Base-by-base conservation (phyloP, 495 filamentous ascomycete genomes). In the Chaetomidium leptoderma region DNA sequence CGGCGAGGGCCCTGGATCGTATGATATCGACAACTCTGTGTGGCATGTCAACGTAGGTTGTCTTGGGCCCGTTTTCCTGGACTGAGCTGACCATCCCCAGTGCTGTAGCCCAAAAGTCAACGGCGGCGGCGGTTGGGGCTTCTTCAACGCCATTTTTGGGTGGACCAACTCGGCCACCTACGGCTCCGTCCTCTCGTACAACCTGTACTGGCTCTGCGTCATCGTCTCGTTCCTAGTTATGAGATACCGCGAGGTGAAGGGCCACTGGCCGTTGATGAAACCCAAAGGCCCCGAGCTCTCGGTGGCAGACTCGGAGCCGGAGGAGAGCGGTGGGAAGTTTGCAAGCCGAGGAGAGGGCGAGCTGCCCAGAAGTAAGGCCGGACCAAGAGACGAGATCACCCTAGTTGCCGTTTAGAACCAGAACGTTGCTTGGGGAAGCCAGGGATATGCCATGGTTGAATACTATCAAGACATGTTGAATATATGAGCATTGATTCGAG, bases 131-230 rank as follows among this genome's bases (percentile, higher is more conserved):
- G 90, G 90, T 24, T 97, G 92, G 92, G 91, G 90, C 43, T 82
- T 96, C 66, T 95, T 96, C 77, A 95, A 92, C 60, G 84, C 88
- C 17, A 72, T 85, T 48, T 68, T 90, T 9, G 92, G 92, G 23
- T 97, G 92, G 92, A 82, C 84, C 56, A 96, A 96, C 71, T 88
- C 88, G 0, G 92, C 90, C 1, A 92, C 90, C 0, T 90, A 92
- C 55, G 89, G 84, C 46, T 86, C 84, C 0, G 87, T 93, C 37
- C 83, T 97, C 57, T 83, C 86, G 4, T 97, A 97, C 74, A 95
- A 96, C 64, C 26, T 95, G 5, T 97, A 95, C 76, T 97, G 82
- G 88, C 72, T 95, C 27, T 71, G 71, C 13, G 78, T 91, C 40
- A 88, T 89, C 45, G 44, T 77, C 24, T 75, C 72, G 1, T 87